Percentiles rank a stretch among this genome's conserved stretches.
Conservation (phyloP, 805 yeast genomes). For the Clavispora vitiphila region DNA sequence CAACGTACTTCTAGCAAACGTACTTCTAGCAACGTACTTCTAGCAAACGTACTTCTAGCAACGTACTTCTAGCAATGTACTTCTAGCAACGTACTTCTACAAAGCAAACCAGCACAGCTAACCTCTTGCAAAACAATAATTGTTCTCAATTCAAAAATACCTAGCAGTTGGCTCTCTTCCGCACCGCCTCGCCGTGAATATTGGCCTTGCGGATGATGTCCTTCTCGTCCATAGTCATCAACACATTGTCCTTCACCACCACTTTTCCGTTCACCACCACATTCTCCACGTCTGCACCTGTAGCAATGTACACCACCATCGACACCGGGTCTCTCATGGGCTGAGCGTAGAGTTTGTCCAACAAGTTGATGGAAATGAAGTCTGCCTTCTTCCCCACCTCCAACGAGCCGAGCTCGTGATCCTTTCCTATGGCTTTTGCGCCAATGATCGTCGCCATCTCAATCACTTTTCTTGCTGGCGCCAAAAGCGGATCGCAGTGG, state of each 20-base stretch:
- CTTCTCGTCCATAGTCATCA: slow-evolving; percentile 9
- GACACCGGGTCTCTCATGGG: slow-evolving; percentile 19
- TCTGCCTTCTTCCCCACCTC: slow-evolving; percentile 12
- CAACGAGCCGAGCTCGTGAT: slow-evolving; percentile 12
- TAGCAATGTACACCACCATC: slow-evolving; percentile 19
- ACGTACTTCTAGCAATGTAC: too few relatives aligned
- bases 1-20: too few relatives aligned
- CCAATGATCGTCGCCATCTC: slow-evolving; percentile 13
- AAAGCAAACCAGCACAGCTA: too few relatives aligned
- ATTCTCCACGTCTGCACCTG: slow-evolving; percentile 17
- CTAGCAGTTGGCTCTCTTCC: slow-evolving; percentile 8
- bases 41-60: too few relatives aligned
- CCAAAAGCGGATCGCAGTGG: slow-evolving; percentile 14
- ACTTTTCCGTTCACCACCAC: slow-evolving; percentile 8
- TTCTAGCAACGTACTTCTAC: too few relatives aligned
- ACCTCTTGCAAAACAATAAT: too few relatives aligned
- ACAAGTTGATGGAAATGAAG: slow-evolving; percentile 12
- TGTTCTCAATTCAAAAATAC: not conserved
- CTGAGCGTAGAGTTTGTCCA: slow-evolving; percentile 17
- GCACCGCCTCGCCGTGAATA: slow-evolving; percentile 9
- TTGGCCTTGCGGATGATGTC: slow-evolving; percentile 8
- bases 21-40: too few relatives aligned
- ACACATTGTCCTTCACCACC: slow-evolving; percentile 5
- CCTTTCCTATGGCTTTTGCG: slow-evolving; percentile 13
- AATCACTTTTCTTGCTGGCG: slow-evolving; percentile 10